phyloP scores from a whole-genome alignment of 257 asterid genomes.

The Avicennia marina region DNA sequence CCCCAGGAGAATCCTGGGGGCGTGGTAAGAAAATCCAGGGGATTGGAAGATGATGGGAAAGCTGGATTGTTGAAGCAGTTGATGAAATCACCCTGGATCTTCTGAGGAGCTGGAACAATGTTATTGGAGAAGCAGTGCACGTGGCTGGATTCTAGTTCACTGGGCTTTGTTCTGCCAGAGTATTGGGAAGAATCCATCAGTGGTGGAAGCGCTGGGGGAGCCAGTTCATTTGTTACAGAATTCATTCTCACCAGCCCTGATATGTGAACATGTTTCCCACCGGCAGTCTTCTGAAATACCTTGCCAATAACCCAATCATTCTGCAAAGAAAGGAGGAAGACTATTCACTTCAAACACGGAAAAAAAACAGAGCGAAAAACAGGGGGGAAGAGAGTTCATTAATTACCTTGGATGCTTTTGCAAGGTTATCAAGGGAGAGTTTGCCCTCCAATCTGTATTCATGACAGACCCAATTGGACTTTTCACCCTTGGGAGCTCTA shows the following conservation, averaged over 20 bases:
- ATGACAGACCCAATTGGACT: conserved; percentile 57
- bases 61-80: conserved; percentile 6
- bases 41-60: conserved; percentile 7
- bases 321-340: conserved; percentile 20
- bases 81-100: not conserved
- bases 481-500: too few species aligned
- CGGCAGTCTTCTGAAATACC: conserved; percentile 54
- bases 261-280: conserved; percentile 53
- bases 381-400: not conserved
- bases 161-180: not conserved
- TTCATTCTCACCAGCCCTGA: conserved; percentile 39
- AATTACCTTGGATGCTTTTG: conserved; percentile 30
- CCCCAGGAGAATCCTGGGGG: conserved; percentile 22
- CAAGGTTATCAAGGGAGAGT: conserved; percentile 17
- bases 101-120: conserved; percentile 11
- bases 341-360: not conserved
- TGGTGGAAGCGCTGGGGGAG: conserved; percentile 33
- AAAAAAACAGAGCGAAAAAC: conserved; percentile 13
- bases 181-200: conserved; percentile 32
- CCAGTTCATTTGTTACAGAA: conserved; percentile 17
- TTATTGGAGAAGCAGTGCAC: conserved; percentile 70
- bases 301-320: conserved; percentile 75
- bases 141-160: conserved; percentile 22
- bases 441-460: conserved; percentile 49
- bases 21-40: conserved; percentile 19